Conservation (phyloP, 2,329 filamentous ascomycete genomes). For the Thielaviopsis ethacetica region DNA sequence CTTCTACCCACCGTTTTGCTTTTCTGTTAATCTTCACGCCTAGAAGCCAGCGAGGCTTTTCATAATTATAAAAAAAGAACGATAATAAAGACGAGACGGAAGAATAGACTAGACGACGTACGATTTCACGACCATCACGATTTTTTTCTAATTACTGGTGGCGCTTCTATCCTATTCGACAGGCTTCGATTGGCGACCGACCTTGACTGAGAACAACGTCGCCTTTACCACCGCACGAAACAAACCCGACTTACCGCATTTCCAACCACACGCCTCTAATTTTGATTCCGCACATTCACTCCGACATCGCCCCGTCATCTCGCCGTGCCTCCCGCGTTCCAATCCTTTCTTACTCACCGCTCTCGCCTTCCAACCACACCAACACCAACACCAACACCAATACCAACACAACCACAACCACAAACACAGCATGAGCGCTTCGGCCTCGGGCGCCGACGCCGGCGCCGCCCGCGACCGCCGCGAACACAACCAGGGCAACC, state of each 20-base stretch:
- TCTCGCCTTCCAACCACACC: no score
- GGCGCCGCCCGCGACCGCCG: slow-evolving; percentile 36
- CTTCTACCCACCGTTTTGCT: not conserved
- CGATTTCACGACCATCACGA: not conserved
- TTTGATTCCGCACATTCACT: no score
- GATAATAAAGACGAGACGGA: not conserved
- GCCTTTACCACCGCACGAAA: not conserved
- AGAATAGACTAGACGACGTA: not conserved
- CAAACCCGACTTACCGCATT: no score
- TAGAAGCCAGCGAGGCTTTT: no score
- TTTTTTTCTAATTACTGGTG: not conserved
- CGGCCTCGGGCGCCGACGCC: slow-evolving; percentile 31
- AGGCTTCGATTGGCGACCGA: not conserved
- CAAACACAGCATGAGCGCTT: slow-evolving; percentile 6
- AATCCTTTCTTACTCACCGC: no score
- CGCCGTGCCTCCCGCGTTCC: no score
- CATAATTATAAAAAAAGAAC: not conserved
- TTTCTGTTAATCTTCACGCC: no score
- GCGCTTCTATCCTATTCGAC: slow-evolving; percentile 2
- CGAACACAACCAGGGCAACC: slow-evolving; percentile 61
- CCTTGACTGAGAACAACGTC: not conserved
- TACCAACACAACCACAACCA: not conserved
- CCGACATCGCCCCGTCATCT: no score
- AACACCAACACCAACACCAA: no score
- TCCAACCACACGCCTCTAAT: no score